These are phyloP conservation scores for Neofusicoccum sp. DNA, from an alignment of 2,329 filamentous ascomycete species.

Conservation along the genomic window DNA sequence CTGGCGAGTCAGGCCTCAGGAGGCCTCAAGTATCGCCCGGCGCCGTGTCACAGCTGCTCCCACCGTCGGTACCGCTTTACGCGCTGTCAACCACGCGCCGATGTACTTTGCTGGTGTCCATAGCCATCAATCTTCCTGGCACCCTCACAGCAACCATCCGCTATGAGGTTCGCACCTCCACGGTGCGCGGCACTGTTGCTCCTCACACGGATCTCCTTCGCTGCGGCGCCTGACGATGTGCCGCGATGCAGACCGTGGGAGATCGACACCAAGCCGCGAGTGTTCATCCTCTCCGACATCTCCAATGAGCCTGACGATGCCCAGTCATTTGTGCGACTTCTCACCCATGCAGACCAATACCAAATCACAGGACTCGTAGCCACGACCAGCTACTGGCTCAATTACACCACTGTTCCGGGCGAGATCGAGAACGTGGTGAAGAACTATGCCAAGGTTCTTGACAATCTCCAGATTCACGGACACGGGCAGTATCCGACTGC, in stretches of 20 bases:
- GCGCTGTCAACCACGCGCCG: not conserved
- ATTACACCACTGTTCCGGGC: slow-evolving; percentile 32
- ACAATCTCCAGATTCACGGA: slow-evolving; percentile 51
- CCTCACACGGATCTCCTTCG: not conserved
- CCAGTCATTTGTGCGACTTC: slow-evolving; percentile 38
- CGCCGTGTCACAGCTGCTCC: not conserved
- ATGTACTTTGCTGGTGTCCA: not conserved
- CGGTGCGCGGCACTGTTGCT: not conserved
- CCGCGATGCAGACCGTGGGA: slow-evolving; percentile 25
- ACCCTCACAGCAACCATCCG: not conserved
- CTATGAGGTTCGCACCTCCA: not conserved
- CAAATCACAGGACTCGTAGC: slow-evolving; percentile 41
- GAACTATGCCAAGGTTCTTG: slow-evolving; percentile 33
- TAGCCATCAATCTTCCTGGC: not conserved
- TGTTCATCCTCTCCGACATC: slow-evolving; percentile 42
- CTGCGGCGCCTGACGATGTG: not conserved
- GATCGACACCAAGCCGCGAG: slow-evolving; percentile 35
- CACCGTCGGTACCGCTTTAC: no score
- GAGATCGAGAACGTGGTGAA: slow-evolving; percentile 37
- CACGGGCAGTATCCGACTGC: slow-evolving; percentile 44
- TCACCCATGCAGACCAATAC: slow-evolving; percentile 39
- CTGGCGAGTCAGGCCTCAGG: not conserved
- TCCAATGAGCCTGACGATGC: slow-evolving; percentile 42
- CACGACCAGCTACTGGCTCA: slow-evolving; percentile 42
- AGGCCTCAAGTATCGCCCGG: not conserved